Conservation (phyloP, 495 filamentous ascomycete genomes). For the Schizothecium vesticola region DNA sequence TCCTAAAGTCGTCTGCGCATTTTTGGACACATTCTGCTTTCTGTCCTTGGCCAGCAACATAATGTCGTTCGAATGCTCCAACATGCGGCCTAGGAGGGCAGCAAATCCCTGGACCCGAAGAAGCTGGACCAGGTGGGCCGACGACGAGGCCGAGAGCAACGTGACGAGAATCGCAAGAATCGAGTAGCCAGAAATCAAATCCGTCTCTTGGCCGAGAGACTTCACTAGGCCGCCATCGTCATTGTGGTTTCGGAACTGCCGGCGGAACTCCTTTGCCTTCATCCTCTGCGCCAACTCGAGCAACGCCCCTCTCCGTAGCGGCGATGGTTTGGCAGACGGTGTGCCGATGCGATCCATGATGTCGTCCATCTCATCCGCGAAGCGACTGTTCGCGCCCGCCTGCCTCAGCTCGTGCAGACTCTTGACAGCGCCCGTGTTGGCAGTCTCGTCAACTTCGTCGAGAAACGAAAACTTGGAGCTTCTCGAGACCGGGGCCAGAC, state of each 20-base stretch:
- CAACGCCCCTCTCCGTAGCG: conserved; percentile 44
- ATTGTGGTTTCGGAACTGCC: conserved; percentile 72
- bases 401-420: conserved; percentile 88
- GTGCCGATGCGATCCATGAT: conserved; percentile 78
- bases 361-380: conserved; percentile 73
- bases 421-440: conserved; percentile 55
- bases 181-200: conserved; percentile 54
- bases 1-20: conserved; percentile 48
- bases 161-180: conserved; percentile 51
- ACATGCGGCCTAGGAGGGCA: conserved; percentile 46
- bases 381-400: conserved; percentile 77
- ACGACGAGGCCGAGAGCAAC: conserved; percentile 48
- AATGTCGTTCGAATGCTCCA: conserved; percentile 51
- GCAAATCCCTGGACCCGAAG: conserved; percentile 46
- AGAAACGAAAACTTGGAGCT: conserved; percentile 25
- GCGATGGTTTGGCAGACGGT: conserved; percentile 42
- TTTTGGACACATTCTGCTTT: conserved; percentile 63
- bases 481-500: conserved; percentile 29
- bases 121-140: conserved; percentile 45
- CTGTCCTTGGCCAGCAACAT: conserved; percentile 52
- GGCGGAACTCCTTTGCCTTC: conserved; percentile 56
- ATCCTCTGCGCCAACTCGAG: conserved; percentile 72
- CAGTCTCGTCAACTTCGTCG: conserved; percentile 51
- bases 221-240: conserved; percentile 62
- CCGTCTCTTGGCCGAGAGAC: conserved; percentile 46